Evolutionary conservation across 2,329 filamentous ascomycete genomes (phyloP).

Genomic region (Peltaster fructicola): DNA sequence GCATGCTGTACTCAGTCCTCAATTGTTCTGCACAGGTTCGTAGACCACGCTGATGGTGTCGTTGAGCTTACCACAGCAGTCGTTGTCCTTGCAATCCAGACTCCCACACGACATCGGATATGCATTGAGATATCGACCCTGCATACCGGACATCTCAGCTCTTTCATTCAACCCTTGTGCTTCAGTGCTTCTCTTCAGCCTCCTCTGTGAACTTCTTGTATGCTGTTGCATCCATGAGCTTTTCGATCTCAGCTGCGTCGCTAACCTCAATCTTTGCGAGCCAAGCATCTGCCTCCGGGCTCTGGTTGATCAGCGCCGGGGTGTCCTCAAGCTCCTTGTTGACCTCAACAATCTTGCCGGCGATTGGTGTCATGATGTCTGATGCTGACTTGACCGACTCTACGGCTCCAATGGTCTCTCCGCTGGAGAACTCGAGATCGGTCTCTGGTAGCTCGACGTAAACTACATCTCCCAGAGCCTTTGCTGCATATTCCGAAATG

Average conservation of each 20-base stretch:
- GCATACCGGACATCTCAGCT: too few species aligned
- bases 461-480: constrained; percentile 88
- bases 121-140: too few species aligned
- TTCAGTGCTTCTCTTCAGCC: constrained; percentile 12
- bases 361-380: constrained; percentile 81
- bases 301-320: constrained; percentile 74
- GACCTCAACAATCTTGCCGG: constrained; percentile 55
- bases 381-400: constrained; percentile 98
- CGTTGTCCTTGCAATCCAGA: too few species aligned
- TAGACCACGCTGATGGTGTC: too few species aligned
- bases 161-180: background rate
- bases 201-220: constrained; percentile 61
- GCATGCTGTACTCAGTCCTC: too few species aligned
- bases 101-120: too few species aligned
- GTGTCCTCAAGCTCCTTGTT: constrained; percentile 68
- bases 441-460: constrained; percentile 80
- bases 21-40: too few species aligned
- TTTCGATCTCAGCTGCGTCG: constrained; percentile 52
- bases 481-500: constrained; percentile 80
- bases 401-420: constrained; percentile 81
- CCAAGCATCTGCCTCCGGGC: constrained; percentile 83
- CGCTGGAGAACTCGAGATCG: constrained; percentile 49
- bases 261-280: constrained; percentile 71
- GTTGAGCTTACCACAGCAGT: too few species aligned
- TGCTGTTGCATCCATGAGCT: constrained; percentile 56